Evolutionary conservation across 192 early-diverging fungal species (phyloP).

Genomic region (Podila clonocystis): DNA sequence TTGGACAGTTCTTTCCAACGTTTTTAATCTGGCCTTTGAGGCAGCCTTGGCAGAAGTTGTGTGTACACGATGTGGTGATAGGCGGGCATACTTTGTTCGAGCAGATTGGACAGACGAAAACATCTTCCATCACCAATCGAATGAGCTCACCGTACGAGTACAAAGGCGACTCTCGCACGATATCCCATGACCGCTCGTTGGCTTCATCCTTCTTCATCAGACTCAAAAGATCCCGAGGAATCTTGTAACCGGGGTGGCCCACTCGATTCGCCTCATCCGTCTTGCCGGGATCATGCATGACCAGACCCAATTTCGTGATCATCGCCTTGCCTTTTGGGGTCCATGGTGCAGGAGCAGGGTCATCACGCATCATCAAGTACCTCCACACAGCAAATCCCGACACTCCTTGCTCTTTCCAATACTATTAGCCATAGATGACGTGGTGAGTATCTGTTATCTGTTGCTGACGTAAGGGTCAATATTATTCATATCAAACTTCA

Average conservation of each 20-base stretch:
- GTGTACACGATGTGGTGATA: conserved; percentile 47
- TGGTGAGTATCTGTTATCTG: no score
- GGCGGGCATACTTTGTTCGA: conserved; percentile 33
- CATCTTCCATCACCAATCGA: conserved; percentile 23
- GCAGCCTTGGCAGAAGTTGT: conserved; percentile 45
- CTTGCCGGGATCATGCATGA: conserved; percentile 14
- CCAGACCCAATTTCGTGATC: conserved; percentile 56
- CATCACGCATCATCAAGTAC: conserved; percentile 70
- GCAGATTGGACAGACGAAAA: conserved; percentile 51
- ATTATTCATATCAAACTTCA: not conserved
- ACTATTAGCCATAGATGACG: conserved; percentile 13
- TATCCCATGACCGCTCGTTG: conserved; percentile 48
- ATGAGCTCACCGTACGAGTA: conserved; percentile 52
- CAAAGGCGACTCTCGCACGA: conserved; percentile 17
- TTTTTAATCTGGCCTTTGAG: conserved; percentile 16
- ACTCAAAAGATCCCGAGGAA: conserved; percentile 7
- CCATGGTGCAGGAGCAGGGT: conserved; percentile 72
- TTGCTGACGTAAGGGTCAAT: no score
- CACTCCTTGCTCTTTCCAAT: conserved; percentile 65
- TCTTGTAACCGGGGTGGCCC: conserved; percentile 10
- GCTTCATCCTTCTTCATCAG: conserved; percentile 31
- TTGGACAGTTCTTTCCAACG: conserved; percentile 18
- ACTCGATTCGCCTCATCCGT: no score
- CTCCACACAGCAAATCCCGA: conserved; percentile 67
- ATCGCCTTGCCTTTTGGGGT: conserved; percentile 58